Conservation (phyloP, 805 yeast species). For the Pichia insulana region DNA sequence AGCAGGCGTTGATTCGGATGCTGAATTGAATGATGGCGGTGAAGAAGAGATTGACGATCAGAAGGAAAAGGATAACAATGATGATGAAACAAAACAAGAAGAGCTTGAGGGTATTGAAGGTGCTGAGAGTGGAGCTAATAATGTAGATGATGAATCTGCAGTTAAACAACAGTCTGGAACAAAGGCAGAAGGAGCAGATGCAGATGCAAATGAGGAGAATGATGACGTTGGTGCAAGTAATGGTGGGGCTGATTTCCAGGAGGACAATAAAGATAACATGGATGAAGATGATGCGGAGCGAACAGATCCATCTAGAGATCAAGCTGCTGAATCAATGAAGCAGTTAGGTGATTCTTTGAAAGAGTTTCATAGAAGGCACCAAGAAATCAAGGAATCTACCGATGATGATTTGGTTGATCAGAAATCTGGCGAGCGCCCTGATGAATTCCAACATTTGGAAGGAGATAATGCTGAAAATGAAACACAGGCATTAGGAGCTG, state of each 20-base stretch:
- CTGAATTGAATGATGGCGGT: conserved; percentile 21
- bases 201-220: conserved; percentile 33
- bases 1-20: conserved; percentile 27
- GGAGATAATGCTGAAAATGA: conserved; percentile 71
- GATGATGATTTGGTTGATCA: conserved; percentile 45
- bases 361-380: conserved; percentile 83
- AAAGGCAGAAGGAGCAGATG: conserved; percentile 31
- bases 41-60: conserved; percentile 21
- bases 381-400: conserved; percentile 71
- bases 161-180: conserved; percentile 27
- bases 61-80: conserved; percentile 20
- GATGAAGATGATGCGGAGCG: conserved; percentile 38
- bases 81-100: conserved; percentile 27
- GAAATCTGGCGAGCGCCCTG: conserved; percentile 60
- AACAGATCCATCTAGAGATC: conserved; percentile 52
- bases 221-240: conserved; percentile 67
- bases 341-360: conserved; percentile 88
- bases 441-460: conserved; percentile 77
- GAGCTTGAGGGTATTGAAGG: conserved; percentile 24
- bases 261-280: conserved; percentile 36
- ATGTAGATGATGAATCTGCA: conserved; percentile 27
- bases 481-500: conserved; percentile 90
- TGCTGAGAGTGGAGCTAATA: conserved; percentile 28
- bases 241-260: conserved; percentile 29
- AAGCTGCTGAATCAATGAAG: conserved; percentile 69